Conservation (phyloP, 2,329 filamentous ascomycete species). For the Akanthomyces lecanii region DNA sequence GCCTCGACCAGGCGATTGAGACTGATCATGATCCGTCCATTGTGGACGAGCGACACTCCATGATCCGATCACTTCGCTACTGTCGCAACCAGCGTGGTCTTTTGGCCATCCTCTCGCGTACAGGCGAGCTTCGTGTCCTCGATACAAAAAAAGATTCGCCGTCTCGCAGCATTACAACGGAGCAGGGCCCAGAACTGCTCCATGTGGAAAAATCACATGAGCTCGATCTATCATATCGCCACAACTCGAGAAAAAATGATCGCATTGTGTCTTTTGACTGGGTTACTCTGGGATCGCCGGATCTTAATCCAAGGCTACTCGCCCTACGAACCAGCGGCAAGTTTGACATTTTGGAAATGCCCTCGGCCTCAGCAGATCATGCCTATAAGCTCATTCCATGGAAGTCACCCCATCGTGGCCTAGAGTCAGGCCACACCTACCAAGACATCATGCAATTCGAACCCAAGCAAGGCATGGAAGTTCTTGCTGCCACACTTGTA, state of each 20-base stretch:
- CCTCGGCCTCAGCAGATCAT: conserved; percentile 54
- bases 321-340: conserved; percentile 57
- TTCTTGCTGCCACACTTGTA: conserved; percentile 51
- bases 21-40: conserved; percentile 47
- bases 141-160: conserved; percentile 53
- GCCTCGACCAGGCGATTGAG: conserved; percentile 54
- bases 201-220: conserved; percentile 58
- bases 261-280: conserved; percentile 66
- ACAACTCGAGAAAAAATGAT: conserved; percentile 49
- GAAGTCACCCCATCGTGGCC: conserved; percentile 54
- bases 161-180: conserved; percentile 32
- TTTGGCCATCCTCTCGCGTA: conserved; percentile 57
- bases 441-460: conserved; percentile 57
- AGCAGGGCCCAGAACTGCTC: conserved; percentile 54
- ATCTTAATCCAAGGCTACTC: conserved; percentile 53
- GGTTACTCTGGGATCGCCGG: conserved; percentile 55
- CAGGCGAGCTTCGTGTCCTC: conserved; percentile 59
- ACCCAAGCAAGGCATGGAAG: conserved; percentile 45
- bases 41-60: conserved; percentile 53
- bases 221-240: conserved; percentile 55
- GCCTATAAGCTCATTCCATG: conserved; percentile 59
- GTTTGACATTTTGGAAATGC: conserved; percentile 60
- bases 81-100: conserved; percentile 59
- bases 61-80: conserved; percentile 60
- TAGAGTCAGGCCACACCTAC: conserved; percentile 49